Evolutionary conservation across 371 early-diverging fungal species (phyloP).

Genomic region (Chytridiales sp.): DNA sequence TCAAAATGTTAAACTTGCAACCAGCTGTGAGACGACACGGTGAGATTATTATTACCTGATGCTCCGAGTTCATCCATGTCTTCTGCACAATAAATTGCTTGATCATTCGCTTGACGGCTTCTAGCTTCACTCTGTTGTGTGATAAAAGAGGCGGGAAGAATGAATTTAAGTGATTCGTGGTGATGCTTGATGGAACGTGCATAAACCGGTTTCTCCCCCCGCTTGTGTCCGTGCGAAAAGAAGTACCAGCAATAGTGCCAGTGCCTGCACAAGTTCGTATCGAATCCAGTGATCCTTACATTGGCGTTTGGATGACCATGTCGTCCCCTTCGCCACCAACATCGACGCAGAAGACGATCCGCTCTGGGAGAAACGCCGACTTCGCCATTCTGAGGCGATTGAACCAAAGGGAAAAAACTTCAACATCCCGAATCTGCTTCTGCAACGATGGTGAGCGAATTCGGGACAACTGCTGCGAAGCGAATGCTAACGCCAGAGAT

Average conservation of each 20-base stretch:
- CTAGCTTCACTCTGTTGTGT: constrained; percentile 10
- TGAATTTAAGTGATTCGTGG: too few species aligned
- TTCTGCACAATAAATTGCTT: constrained; percentile 51
- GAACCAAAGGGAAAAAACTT: too few species aligned
- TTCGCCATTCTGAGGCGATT: not conserved
- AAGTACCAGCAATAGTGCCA: not conserved
- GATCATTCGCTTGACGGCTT: constrained; percentile 38
- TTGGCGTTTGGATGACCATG: not conserved
- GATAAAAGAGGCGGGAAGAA: too few species aligned
- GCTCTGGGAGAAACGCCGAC: constrained; percentile 9
- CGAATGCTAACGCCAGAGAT: not conserved
- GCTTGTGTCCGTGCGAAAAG: not conserved
- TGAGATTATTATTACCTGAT: constrained; percentile 23
- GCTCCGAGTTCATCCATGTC: constrained; percentile 28
- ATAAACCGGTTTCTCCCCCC: too few species aligned
- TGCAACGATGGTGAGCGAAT: not conserved
- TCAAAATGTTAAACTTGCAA: not conserved
- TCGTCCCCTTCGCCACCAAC: constrained; percentile 10
- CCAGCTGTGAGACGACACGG: not conserved
- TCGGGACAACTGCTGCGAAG: not conserved
- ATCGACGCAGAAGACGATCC: constrained; percentile 21
- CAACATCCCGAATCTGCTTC: too few species aligned
- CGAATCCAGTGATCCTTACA: not conserved
- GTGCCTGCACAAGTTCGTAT: not conserved
- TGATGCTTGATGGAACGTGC: too few species aligned